These are phyloP conservation scores for Silene latifolia DNA, from an alignment of 148 eudicot species.

Conservation along the genomic window DNA sequence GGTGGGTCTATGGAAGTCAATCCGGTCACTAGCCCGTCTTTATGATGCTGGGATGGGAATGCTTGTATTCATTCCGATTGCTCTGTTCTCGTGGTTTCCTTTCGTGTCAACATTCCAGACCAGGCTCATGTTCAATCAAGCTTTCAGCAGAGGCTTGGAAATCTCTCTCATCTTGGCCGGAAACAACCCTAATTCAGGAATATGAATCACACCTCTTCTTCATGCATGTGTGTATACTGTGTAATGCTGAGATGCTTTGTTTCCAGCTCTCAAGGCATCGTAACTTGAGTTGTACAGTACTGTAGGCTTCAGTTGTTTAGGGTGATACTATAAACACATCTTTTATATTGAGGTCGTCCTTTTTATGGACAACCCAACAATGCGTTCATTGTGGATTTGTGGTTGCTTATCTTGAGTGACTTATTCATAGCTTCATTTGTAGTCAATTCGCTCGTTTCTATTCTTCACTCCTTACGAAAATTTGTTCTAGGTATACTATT, in stretches of 20 bases:
- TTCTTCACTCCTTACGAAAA: too few species aligned
- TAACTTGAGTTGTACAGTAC: too few species aligned
- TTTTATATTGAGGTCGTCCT: too few species aligned
- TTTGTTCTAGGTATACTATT: too few species aligned
- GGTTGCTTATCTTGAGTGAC: too few species aligned
- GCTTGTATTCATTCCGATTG: slow-evolving; percentile 83
- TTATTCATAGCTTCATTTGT: too few species aligned
- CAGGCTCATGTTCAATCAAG: slow-evolving; percentile 56
- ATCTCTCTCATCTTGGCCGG: slow-evolving; percentile 1
- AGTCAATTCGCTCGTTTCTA: too few species aligned
- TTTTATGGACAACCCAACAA: too few species aligned
- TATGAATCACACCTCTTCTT: not conserved
- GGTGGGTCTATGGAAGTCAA: slow-evolving; percentile 82
- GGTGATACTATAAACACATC: too few species aligned
- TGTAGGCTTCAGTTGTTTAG: too few species aligned
- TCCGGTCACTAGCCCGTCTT: slow-evolving; percentile 81
- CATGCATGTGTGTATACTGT: slow-evolving; percentile 7
- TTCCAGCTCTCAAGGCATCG: too few species aligned
- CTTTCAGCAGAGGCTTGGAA: not conserved
- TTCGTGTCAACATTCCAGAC: slow-evolving; percentile 95
- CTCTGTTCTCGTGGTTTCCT: slow-evolving; percentile 91
- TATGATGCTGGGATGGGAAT: slow-evolving; percentile 99
- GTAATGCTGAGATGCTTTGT: not conserved
- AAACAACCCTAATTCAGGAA: not conserved
- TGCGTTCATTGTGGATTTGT: too few species aligned